Evolutionary conservation across 2,329 filamentous ascomycete genomes (phyloP).

Genomic region (Arthroderma uncinatum): DNA sequence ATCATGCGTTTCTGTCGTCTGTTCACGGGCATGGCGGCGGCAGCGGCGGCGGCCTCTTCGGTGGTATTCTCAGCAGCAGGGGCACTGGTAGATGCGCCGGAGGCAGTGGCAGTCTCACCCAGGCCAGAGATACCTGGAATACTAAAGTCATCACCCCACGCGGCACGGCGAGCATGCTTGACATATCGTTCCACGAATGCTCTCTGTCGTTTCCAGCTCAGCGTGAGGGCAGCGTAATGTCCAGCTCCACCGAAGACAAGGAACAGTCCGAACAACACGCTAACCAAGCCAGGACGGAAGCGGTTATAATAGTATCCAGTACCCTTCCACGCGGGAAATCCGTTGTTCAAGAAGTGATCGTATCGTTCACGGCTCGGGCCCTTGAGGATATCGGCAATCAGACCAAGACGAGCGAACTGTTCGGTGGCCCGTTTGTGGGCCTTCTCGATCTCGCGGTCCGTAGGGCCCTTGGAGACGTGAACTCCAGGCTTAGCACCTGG

Average conservation of each 20-base stretch:
- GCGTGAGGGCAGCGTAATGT: constrained; percentile 75
- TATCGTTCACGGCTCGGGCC: constrained; percentile 75
- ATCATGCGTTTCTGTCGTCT: constrained; percentile 78
- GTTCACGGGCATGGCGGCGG: constrained; percentile 52
- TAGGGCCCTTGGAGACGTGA: constrained; percentile 58
- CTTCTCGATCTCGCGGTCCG: constrained; percentile 61
- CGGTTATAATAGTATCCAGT: constrained; percentile 97
- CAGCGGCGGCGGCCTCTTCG: constrained; percentile 37
- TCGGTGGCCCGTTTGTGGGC: constrained; percentile 72
- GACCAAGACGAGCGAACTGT: constrained; percentile 69
- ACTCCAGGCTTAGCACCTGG: constrained; percentile 48
- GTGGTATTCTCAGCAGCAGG: constrained; percentile 37
- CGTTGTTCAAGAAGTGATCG: constrained; percentile 84
- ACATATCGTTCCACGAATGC: constrained; percentile 91
- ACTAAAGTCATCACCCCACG: constrained; percentile 74
- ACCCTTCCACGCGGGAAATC: constrained; percentile 92
- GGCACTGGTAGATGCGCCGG: constrained; percentile 22
- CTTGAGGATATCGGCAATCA: constrained; percentile 76
- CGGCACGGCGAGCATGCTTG: constrained; percentile 71
- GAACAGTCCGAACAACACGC: constrained; percentile 71
- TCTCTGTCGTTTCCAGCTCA: constrained; percentile 79
- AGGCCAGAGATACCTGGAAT: constrained; percentile 57
- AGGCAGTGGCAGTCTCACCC: constrained; percentile 31
- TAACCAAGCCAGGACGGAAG: constrained; percentile 80
- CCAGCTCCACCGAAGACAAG: constrained; percentile 69